Percentiles rank a stretch among this genome's conserved stretches.
These are phyloP conservation scores for Suillus paluster DNA, from an alignment of 768 basidiomycete genomes.

Conservation along the genomic window DNA sequence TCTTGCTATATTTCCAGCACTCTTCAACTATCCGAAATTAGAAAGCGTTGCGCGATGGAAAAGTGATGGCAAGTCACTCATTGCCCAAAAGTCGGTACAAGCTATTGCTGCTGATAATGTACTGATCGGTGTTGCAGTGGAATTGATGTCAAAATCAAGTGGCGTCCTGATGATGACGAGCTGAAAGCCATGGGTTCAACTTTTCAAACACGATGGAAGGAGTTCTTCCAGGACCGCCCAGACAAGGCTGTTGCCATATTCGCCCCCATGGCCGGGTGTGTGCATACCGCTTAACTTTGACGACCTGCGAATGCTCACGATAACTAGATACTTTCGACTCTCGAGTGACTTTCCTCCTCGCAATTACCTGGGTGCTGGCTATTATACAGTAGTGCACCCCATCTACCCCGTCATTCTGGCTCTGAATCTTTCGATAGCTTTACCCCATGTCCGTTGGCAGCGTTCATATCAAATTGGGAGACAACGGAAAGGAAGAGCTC, in stretches of 20 bases:
- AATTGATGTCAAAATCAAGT: conserved; percentile 56
- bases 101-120: background rate
- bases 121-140: conserved; percentile 40
- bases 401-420: background rate
- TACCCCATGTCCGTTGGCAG: conserved; percentile 54
- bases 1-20: conserved; percentile 2
- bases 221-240: conserved; percentile 50
- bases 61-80: conserved; percentile 46
- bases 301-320: background rate
- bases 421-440: conserved; percentile 16
- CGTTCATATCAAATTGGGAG: conserved; percentile 50
- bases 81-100: conserved; percentile 55
- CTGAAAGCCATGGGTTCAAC: conserved; percentile 48
- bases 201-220: conserved; percentile 55
- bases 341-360: conserved; percentile 17
- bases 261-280: conserved; percentile 47
- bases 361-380: conserved; percentile 32
- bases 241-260: conserved; percentile 62
- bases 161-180: conserved; percentile 54
- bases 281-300: background rate
- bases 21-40: conserved; percentile 12
- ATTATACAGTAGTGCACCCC: conserved; percentile 37
- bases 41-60: conserved; percentile 37
- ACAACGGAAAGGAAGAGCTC: conserved; percentile 44
- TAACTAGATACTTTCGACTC: conserved; percentile 28